Base-by-base conservation (phyloP, 2,329 filamentous ascomycete genomes). In the Aspergillus sp. region DNA sequence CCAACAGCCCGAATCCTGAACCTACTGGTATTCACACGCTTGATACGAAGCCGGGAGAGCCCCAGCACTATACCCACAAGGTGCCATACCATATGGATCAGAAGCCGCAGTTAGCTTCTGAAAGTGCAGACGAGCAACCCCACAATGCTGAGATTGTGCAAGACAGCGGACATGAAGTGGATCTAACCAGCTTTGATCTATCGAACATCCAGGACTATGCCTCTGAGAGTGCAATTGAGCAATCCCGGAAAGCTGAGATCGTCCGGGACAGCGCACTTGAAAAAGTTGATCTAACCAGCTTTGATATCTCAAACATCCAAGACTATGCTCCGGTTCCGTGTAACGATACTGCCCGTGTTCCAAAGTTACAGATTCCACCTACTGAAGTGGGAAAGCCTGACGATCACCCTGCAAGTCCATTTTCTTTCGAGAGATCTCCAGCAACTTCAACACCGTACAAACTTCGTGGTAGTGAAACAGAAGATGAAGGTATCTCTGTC, bases 401-500 rank as follows among this genome's bases (percentile, higher is more conserved):
- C 5, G 70, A 74, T 55, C 48, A 65, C 9, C 71, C 72, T 3
- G 68, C 57, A 52, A 74, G 72, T 57, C 73, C 71, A 32, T 75
- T 75, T 57, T 75, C 73, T 10, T 76, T 74, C 32, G 72, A 74
- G 49, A 71, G 69, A 45, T 73, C 73, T 8, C 72, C 72, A 1
- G 70, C 63, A 2, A 64, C 65, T 9, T 41, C 67, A n/a, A 58
- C 59, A 1, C 38, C 45, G 4, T 56, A 59, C 15, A 50, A 53
- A 19, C 25, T 66, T 4, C 65, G 67, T n/a, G 49, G 55, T 7
- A 60, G 48, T 10, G 67, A 70, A 36, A 25, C 36, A 10, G 63
- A 63, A 32, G 64, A 68, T 19, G 65, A 69, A 47, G 65, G 63
- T 6, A 62, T 63, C 25, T 63, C 47, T 28, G 39, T 66, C 6